These are phyloP conservation scores for Plantago coronopus DNA, from an alignment of 305 asterid species.

Conservation along the genomic window DNA sequence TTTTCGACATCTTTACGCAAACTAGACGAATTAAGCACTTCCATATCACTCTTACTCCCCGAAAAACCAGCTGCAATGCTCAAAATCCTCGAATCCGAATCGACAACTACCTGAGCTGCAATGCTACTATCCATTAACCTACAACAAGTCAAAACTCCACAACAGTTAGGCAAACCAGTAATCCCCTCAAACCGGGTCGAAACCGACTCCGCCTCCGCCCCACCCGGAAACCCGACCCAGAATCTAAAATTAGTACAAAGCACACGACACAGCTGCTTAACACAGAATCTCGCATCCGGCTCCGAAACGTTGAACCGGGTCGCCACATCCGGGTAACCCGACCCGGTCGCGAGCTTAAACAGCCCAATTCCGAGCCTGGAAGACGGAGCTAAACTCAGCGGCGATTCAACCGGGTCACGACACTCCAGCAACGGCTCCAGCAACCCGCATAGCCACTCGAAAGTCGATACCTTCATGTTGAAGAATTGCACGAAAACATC, in stretches of 20 bases:
- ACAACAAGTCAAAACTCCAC: slow-evolving; percentile 57
- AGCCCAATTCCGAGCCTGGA: slow-evolving; percentile 74
- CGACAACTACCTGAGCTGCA: slow-evolving; percentile 76
- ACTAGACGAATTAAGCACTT: slow-evolving; percentile 49
- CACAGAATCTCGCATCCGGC: slow-evolving; percentile 51
- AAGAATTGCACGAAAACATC: slow-evolving; percentile 53
- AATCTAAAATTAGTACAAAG: slow-evolving; percentile 82
- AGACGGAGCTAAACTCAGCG: slow-evolving; percentile 53
- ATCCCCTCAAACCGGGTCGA: slow-evolving; percentile 54
- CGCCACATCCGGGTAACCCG: slow-evolving; percentile 49
- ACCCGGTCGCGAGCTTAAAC: slow-evolving; percentile 68
- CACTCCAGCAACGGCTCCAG: slow-evolving; percentile 83
- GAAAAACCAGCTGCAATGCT: slow-evolving; percentile 69
- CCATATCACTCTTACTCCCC: slow-evolving; percentile 37
- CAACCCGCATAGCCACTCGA: slow-evolving; percentile 87
- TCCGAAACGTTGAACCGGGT: slow-evolving; percentile 53
- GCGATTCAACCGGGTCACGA: slow-evolving; percentile 74
- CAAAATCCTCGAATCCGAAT: slow-evolving; percentile 62
- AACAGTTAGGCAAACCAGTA: slow-evolving; percentile 74
- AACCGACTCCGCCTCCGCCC: slow-evolving; percentile 44
- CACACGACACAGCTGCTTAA: slow-evolving; percentile 78
- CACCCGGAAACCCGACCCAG: slow-evolving; percentile 75
- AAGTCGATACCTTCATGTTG: slow-evolving; percentile 55
- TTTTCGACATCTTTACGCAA: slow-evolving; percentile 47
- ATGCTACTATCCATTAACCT: slow-evolving; percentile 37